Evolutionary conservation across 2,329 filamentous ascomycete genomes (phyloP), one percentile per base, ranked within the genome.

Genomic region (Aspergillus sp.): DNA sequence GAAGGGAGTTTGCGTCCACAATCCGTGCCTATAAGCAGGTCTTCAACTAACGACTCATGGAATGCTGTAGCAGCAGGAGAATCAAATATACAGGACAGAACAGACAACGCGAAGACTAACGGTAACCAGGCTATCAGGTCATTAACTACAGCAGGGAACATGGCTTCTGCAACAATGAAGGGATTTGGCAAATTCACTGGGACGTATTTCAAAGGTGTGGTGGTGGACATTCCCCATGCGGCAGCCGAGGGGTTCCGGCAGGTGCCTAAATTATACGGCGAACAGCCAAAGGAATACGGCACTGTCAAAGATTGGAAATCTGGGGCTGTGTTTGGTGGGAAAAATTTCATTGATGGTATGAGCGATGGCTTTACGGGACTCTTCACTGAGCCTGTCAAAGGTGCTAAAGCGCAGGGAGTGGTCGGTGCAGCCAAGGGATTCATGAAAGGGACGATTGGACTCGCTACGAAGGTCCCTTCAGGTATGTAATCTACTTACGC

Each of bases 221-320:
- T 72, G 3, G 68, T 77, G 2, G 73, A 76, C 47, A 59, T 77
- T 22, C 75, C 75, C 0, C 62, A 71, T 4, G 74, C 76, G 1
- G 50, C 69, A 4, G 58, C 74, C 1, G 72, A 77, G 51, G 75
- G 74, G 0, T 58, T 77, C 12, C 66, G 69, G 24, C 66, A 66
- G 3, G 61, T 72, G 1, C 76, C 75, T 0, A 67, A 59, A 15
- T 55, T 77, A 5, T 76, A 75, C 53, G 74, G 75, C 4, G 73
- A 76, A 34, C 63, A 72, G 12, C 63, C 71, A 2, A 63, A 66
- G 32, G 62, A 72, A 5, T 65, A 75, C 43, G 68, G 68, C 1
- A 59, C 67, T 2, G 67, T 77, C 4, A 67, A 61, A 5, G 71
- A 73, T 34, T 71, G 67, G 64, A 69, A 71, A 36, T 69, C 65